phyloP scores from a whole-genome alignment of 768 basidiomycete species.

The Tricholoma saponaceum region DNA sequence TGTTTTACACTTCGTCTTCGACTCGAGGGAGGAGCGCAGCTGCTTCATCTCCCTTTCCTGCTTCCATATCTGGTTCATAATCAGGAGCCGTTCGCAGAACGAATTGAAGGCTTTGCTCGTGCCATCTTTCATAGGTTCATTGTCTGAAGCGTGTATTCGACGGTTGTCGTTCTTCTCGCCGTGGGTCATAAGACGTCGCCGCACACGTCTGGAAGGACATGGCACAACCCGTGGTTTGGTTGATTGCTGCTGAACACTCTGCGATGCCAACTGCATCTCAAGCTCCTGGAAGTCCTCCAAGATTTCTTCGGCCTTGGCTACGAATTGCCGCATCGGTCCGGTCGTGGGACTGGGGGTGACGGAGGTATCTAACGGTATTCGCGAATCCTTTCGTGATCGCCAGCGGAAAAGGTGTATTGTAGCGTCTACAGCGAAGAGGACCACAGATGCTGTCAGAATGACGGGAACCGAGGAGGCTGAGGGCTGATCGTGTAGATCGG shows the following conservation, averaged over 20 bases:
- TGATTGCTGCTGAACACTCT: slow-evolving; percentile 11
- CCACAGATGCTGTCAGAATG: slow-evolving; percentile 29
- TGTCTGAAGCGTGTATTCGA: background rate
- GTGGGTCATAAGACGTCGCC: background rate
- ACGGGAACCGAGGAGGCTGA: slow-evolving; percentile 18
- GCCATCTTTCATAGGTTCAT: background rate
- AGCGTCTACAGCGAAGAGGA: slow-evolving; percentile 30
- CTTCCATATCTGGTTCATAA: slow-evolving; percentile 36
- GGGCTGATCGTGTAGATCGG: slow-evolving; percentile 4
- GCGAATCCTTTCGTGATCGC: slow-evolving; percentile 13
- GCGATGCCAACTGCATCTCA: slow-evolving; percentile 19
- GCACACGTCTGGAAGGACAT: background rate
- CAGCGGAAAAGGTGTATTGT: slow-evolving; percentile 18
- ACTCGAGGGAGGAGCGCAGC: slow-evolving; percentile 17
- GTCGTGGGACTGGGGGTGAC: background rate
- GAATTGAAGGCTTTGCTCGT: slow-evolving; percentile 22
- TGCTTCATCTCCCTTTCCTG: slow-evolving; percentile 35
- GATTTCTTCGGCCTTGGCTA: slow-evolving; percentile 21
- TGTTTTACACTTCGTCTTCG: background rate
- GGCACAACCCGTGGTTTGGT: slow-evolving; percentile 10
- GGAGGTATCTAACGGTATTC: slow-evolving; percentile 1
- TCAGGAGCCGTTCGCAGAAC: slow-evolving; percentile 38
- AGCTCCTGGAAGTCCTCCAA: slow-evolving; percentile 25
- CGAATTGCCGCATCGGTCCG: slow-evolving; percentile 12
- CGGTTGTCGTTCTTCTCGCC: background rate